Evolutionary conservation across 1,139 yeast genomes (phyloP).

Genomic region (Candida tropicalis): DNA sequence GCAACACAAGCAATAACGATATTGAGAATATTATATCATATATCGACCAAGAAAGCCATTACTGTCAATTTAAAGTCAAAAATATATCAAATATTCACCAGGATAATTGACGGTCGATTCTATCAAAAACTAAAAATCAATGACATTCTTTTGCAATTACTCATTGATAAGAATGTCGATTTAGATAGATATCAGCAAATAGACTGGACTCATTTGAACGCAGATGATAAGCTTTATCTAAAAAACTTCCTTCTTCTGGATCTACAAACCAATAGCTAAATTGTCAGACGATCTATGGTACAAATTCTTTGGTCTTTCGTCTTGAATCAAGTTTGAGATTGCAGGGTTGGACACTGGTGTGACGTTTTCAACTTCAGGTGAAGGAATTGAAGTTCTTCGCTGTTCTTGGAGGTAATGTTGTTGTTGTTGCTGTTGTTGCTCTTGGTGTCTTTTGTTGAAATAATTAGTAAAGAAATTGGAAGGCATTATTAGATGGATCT

Average conservation of each 20-base stretch:
- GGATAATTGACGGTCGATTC: constrained; percentile 33
- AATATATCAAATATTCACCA: constrained; percentile 29
- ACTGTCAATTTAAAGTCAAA: constrained; percentile 14
- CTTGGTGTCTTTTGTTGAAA: constrained; percentile 8
- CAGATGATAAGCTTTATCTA: constrained; percentile 9
- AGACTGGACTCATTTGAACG: constrained; percentile 23
- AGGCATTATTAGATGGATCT: constrained; percentile 10
- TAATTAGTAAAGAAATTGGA: constrained; percentile 9
- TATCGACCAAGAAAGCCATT: constrained; percentile 19
- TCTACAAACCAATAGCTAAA: constrained; percentile 27
- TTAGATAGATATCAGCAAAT: constrained; percentile 13
- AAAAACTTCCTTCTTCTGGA: neutral
- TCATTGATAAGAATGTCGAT: constrained; percentile 23
- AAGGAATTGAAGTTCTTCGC: constrained; percentile 1
- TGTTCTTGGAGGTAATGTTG: too few species aligned
- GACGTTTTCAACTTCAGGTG: neutral
- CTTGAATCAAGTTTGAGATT: constrained; percentile 21
- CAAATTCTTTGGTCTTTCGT: constrained; percentile 19
- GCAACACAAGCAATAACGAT: constrained; percentile 33
- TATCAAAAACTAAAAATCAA: constrained; percentile 32
- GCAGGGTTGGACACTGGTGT: constrained; percentile 7
- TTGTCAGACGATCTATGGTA: constrained; percentile 33
- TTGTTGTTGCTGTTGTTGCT: neutral
- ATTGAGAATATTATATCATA: constrained; percentile 37
- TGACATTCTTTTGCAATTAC: constrained; percentile 33